phyloP scores from a whole-genome alignment of 2,329 filamentous ascomycete genomes.

The Cyphellophora europaea region DNA sequence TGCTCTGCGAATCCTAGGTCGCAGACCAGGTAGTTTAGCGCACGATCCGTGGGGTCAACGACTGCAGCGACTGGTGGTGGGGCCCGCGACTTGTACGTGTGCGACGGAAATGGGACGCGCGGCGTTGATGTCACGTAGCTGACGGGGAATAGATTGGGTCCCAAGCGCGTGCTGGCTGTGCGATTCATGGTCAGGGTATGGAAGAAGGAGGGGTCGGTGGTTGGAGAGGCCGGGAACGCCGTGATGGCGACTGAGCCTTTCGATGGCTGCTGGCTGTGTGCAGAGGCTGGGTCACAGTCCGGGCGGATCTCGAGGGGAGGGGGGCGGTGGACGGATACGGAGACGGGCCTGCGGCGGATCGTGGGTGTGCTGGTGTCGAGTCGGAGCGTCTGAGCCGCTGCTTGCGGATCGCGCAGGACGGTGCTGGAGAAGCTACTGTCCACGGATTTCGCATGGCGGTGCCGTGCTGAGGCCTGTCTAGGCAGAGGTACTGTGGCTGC shows the following conservation, averaged over 20 bases:
- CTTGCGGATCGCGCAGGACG: conserved; percentile 2
- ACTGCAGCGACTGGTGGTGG: conserved; percentile 18
- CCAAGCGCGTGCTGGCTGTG: conserved; percentile 15
- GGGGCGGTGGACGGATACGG: conserved; percentile 8
- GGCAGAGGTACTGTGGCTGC: conserved; percentile 12
- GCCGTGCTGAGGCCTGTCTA: conserved; percentile 8
- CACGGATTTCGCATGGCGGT: conserved; percentile 8
- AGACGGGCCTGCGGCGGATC: conserved; percentile 1
- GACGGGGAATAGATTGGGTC: conserved; percentile 17
- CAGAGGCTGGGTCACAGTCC: conserved; percentile 5
- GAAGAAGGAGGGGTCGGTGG: conserved; percentile 14
- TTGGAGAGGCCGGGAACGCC: conserved; percentile 12
- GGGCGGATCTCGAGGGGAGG: conserved; percentile 6
- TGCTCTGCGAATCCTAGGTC: conserved; percentile 50
- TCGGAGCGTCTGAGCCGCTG: conserved; percentile 6
- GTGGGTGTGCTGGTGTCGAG: conserved; percentile 10
- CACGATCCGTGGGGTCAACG: conserved; percentile 46
- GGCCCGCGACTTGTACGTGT: conserved; percentile 8
- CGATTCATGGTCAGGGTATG: conserved; percentile 14
- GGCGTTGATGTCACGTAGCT: conserved; percentile 11
- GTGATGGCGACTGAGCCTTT: conserved; percentile 2
- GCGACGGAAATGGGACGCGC: conserved; percentile 10
- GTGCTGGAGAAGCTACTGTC: conserved; percentile 6
- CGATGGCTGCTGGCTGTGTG: not conserved
- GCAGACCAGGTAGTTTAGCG: conserved; percentile 45